Conservation (phyloP, 2,329 filamentous ascomycete genomes). For the Calonectria crousiana region DNA sequence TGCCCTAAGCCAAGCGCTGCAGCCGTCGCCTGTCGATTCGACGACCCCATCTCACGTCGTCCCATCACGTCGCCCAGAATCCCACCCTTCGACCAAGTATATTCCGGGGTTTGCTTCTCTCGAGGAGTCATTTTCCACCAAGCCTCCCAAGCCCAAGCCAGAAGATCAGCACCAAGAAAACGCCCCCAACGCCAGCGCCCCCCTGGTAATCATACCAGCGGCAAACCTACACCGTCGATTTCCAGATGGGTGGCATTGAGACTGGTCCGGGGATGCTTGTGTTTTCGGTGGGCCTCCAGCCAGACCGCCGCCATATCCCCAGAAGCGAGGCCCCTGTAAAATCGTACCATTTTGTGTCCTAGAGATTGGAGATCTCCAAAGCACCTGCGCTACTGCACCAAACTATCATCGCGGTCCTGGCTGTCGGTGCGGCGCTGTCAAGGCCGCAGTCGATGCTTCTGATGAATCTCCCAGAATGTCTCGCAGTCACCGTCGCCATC, state of each 20-base stretch:
- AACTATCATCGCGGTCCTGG: conserved; percentile 40
- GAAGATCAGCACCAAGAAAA: conserved; percentile 20
- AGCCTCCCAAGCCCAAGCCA: conserved; percentile 14
- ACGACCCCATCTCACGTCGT: conserved; percentile 17
- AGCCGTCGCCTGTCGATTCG: conserved; percentile 24
- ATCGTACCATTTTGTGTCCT: conserved; percentile 44
- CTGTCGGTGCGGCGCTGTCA: conserved; percentile 40
- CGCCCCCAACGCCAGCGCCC: conserved; percentile 17
- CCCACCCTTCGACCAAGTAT: conserved; percentile 7
- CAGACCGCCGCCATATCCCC: conserved; percentile 40
- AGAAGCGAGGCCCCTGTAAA: conserved; percentile 35
- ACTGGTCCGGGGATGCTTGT: conserved; percentile 34
- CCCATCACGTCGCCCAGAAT: conserved; percentile 8
- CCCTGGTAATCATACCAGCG: conserved; percentile 22
- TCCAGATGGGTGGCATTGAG: conserved; percentile 37
- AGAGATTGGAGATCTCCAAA: conserved; percentile 47
- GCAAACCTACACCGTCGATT: conserved; percentile 22
- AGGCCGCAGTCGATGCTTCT: conserved; percentile 17
- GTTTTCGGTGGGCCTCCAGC: conserved; percentile 33
- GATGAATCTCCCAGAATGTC: conserved; percentile 30
- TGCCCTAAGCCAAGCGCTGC: conserved; percentile 32
- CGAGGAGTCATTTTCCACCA: conserved; percentile 11
- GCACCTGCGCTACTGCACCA: conserved; percentile 41
- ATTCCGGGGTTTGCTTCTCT: conserved; percentile 1
- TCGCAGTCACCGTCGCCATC: conserved; percentile 29